Evolutionary conservation across 2,329 filamentous ascomycete species (phyloP).

Genomic region (Coniochaeta sp.): DNA sequence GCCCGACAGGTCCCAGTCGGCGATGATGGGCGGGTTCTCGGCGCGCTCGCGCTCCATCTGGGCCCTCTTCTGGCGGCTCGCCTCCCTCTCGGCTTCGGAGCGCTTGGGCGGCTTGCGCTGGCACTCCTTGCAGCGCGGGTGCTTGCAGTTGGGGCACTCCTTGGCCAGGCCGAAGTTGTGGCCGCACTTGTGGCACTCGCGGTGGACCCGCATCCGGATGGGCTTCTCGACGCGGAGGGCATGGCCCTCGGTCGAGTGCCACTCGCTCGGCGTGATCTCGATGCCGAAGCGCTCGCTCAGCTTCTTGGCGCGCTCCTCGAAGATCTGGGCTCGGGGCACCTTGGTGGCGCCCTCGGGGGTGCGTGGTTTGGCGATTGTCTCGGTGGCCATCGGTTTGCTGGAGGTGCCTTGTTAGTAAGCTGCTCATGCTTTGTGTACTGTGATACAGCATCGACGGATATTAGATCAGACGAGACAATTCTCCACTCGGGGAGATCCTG

Average conservation of each 20-base stretch:
- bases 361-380: slow-evolving; percentile 6
- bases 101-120: slow-evolving; percentile 65
- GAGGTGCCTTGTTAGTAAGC: not conserved
- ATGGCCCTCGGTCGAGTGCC: slow-evolving; percentile 45
- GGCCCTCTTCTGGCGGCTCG: slow-evolving; percentile 43
- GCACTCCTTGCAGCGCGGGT: slow-evolving; percentile 75
- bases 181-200: slow-evolving; percentile 75
- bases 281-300: slow-evolving; percentile 49
- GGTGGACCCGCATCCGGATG: slow-evolving; percentile 70
- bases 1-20: slow-evolving; percentile 40
- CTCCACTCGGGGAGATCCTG: not conserved
- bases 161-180: slow-evolving; percentile 66
- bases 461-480: slow-evolving; percentile 3
- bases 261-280: slow-evolving; percentile 47
- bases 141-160: slow-evolving; percentile 69
- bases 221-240: slow-evolving; percentile 65
- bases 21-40: slow-evolving; percentile 46
- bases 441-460: not conserved
- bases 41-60: slow-evolving; percentile 46
- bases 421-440: not conserved
- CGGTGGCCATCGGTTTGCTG: not conserved
- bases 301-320: slow-evolving; percentile 50
- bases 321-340: slow-evolving; percentile 42
- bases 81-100: slow-evolving; percentile 45
- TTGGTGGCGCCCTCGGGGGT: slow-evolving; percentile 16